Percentiles rank a stretch among this genome's conserved stretches.
Evolutionary conservation across 2,329 filamentous ascomycete species (phyloP).

Genomic region (Aspergillus bombycis): DNA sequence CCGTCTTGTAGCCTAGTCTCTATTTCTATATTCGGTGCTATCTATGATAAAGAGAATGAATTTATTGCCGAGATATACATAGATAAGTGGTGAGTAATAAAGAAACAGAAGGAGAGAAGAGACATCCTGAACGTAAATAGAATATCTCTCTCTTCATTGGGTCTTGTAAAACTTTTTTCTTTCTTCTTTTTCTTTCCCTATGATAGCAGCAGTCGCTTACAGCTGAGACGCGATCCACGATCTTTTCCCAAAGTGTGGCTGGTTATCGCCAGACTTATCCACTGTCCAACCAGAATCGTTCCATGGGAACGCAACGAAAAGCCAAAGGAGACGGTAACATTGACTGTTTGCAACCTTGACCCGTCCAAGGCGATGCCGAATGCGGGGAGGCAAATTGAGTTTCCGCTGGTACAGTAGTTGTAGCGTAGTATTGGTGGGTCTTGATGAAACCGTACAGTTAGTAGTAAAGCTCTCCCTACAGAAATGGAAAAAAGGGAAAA

Average conservation of each 20-base stretch:
- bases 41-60: neutral
- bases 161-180: neutral
- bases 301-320: neutral
- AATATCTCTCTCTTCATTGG: neutral
- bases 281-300: slow-evolving; percentile 7
- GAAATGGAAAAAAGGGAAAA: neutral
- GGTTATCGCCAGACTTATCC: neutral
- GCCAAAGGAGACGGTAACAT: slow-evolving; percentile 25
- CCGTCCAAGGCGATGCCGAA: slow-evolving; percentile 13
- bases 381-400: slow-evolving; percentile 21
- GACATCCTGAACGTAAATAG: neutral
- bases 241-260: neutral
- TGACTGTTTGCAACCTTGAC: slow-evolving; percentile 16
- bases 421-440: slow-evolving; percentile 3
- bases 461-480: neutral
- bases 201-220: neutral
- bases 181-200: neutral
- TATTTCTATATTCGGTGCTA: neutral
- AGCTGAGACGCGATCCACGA: neutral
- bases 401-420: slow-evolving; percentile 1
- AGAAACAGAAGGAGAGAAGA: neutral
- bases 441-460: neutral
- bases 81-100: neutral
- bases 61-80: neutral
- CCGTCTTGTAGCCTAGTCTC: neutral